Evolutionary conservation across 192 early-diverging fungal species (phyloP), one percentile per base, ranked within the genome.

Genomic region (Coemansia interrupta): DNA sequence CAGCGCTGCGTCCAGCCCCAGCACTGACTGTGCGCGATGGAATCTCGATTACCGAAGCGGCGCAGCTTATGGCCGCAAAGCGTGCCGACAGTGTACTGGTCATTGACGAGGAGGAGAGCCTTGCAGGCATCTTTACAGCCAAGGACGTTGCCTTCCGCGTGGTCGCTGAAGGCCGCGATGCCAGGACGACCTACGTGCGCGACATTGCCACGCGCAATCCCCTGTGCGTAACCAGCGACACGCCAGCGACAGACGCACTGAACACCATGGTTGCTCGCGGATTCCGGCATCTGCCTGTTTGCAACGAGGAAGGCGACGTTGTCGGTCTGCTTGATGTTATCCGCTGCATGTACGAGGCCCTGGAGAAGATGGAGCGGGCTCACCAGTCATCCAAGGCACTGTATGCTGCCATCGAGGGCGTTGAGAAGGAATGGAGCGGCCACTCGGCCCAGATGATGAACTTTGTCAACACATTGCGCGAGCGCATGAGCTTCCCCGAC

Each of bases 61-160:
- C 91, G n/a, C 91, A 91, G 72, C 80, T 91, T 60, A 96, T 99
- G 95, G 95, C 96, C 5, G 96, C 96, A 17, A 97, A 97, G 82
- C 84, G 95, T 22, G 85, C 87, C 6, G 96, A 99, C 70, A 92
- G 92, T 63, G 92, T 99, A 38, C 82, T 99, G 9, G 89, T 97
- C 40, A 90, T 96, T n/a, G 90, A 95, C 69, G 86, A 89, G 24
- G 87, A 95, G 18, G 92, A 94, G 59, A 90, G 91, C 58, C 83
- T 98, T 58, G 81, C 84, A 5, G 96, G 95, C 30, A 99, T 99
- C 59, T 90, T 99, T 64, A 99, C 96, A 0, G 96, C 94, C 53
- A 98, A 97, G 80, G 96, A 98, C 79, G 82, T 98, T 46, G 91
- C 95, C 26, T 97, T 92, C 74, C 82, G 95, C 26, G 94, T 97